A percentile compares a stretch with the other conserved stretches of the same genome.
These are phyloP conservation scores for Takashimella koratensis DNA, from an alignment of 1,284 basidiomycete species.

Conservation along the genomic window DNA sequence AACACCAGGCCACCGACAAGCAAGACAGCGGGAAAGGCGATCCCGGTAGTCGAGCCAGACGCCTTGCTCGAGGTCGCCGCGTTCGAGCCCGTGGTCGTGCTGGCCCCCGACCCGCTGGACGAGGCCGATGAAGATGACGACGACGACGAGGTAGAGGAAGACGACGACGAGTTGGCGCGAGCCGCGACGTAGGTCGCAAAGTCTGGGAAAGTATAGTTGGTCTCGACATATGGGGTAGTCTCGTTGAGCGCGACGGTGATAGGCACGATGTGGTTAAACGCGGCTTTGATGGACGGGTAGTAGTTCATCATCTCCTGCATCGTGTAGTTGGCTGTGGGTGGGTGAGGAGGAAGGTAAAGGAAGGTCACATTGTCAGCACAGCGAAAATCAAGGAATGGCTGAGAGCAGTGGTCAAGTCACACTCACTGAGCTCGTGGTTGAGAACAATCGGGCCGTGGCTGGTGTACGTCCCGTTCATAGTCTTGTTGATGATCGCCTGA, in stretches of 20 bases:
- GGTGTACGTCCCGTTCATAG: slow-evolving; percentile 43
- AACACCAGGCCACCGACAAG: not conserved
- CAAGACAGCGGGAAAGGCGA: not conserved
- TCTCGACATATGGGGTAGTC: slow-evolving; percentile 52
- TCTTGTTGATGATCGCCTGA: slow-evolving; percentile 46
- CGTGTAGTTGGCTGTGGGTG: slow-evolving; percentile 44
- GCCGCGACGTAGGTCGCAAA: slow-evolving; percentile 24
- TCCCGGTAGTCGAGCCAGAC: not conserved
- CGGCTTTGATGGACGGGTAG: slow-evolving; percentile 38
- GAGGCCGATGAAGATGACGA: slow-evolving; percentile 23
- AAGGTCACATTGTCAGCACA: not conserved
- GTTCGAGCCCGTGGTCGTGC: slow-evolving; percentile 9
- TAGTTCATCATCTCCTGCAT: slow-evolving; percentile 43
- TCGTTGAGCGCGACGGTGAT: slow-evolving; percentile 46
- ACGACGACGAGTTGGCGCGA: not conserved
- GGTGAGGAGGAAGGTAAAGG: not conserved
- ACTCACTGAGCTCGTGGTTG: slow-evolving; percentile 50
- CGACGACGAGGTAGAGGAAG: slow-evolving; percentile 9
- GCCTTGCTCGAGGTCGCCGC: not conserved
- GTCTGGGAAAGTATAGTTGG: slow-evolving; percentile 42
- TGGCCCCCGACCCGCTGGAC: slow-evolving; percentile 23
- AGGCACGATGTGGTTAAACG: slow-evolving; percentile 47
- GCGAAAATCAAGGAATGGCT: too few relatives aligned
- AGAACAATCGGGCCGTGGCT: slow-evolving; percentile 50
- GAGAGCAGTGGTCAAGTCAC: not conserved